Evolutionary conservation across 2,329 filamentous ascomycete genomes (phyloP).

Genomic region (Diplodia scrobiculata): DNA sequence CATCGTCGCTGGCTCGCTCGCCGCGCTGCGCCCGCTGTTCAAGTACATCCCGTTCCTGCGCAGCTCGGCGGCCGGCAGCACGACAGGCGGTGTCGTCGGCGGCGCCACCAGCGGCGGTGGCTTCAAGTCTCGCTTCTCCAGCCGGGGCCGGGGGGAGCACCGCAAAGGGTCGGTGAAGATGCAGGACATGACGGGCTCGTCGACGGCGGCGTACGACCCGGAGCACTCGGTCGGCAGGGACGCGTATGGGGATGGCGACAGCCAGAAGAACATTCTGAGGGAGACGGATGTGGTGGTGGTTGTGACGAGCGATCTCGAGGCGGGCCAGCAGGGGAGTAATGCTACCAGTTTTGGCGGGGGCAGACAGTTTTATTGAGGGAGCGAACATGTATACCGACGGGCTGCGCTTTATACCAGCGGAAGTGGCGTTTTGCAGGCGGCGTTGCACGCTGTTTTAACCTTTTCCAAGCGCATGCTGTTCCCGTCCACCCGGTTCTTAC

Average conservation of each 20-base stretch:
- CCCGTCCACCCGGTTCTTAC: too few relatives aligned
- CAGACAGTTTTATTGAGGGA: too few relatives aligned
- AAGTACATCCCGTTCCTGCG: conserved; percentile 33
- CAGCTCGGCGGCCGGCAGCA: conserved; percentile 32
- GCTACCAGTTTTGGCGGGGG: too few relatives aligned
- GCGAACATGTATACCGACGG: too few relatives aligned
- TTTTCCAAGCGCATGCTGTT: too few relatives aligned
- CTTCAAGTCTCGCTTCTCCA: background rate
- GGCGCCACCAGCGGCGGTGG: background rate
- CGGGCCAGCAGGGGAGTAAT: too few relatives aligned
- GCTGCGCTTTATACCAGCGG: too few relatives aligned
- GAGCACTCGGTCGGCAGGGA: background rate
- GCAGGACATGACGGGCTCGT: background rate
- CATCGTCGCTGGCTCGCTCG: conserved; percentile 53
- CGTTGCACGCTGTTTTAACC: too few relatives aligned
- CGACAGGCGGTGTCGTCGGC: background rate
- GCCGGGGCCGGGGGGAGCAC: background rate
- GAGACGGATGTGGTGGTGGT: conserved; percentile 36
- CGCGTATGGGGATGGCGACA: conserved; percentile 36
- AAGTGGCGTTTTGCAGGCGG: too few relatives aligned
- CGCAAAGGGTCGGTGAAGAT: background rate
- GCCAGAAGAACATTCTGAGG: conserved; percentile 47
- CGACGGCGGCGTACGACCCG: background rate
- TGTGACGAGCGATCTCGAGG: background rate
- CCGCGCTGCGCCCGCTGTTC: conserved; percentile 52